phyloP scores from a whole-genome alignment of 2,329 filamentous ascomycete species.

The Colletotrichum truncatum region DNA sequence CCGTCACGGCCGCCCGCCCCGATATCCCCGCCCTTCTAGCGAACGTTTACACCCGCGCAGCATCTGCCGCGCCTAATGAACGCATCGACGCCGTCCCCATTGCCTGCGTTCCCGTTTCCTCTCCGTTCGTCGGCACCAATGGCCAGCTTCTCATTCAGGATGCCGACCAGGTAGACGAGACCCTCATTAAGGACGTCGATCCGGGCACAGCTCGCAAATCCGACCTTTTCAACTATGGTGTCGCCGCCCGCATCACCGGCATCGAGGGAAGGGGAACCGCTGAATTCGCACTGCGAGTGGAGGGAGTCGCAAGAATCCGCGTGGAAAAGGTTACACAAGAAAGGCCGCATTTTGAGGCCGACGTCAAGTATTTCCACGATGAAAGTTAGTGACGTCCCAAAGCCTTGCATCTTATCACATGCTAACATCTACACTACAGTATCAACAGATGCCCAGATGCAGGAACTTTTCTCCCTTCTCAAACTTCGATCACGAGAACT shows the following conservation, averaged over 20 bases:
- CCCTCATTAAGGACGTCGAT: slow-evolving; percentile 58
- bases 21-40: slow-evolving; percentile 91
- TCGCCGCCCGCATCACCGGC: slow-evolving; percentile 80
- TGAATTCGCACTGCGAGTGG: slow-evolving; percentile 86
- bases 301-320: slow-evolving; percentile 81
- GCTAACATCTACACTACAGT: slow-evolving; percentile 26
- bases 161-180: slow-evolving; percentile 59
- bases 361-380: slow-evolving; percentile 77
- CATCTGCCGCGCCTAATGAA: slow-evolving; percentile 72
- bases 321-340: slow-evolving; percentile 81
- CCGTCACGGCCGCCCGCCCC: slow-evolving; percentile 79
- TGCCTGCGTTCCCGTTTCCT: slow-evolving; percentile 86
- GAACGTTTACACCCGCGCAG: slow-evolving; percentile 80
- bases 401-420: too few species aligned
- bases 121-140: slow-evolving; percentile 76
- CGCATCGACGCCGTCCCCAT: slow-evolving; percentile 77
- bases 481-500: slow-evolving; percentile 89
- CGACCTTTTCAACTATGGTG: slow-evolving; percentile 86
- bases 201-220: slow-evolving; percentile 69
- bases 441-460: slow-evolving; percentile 65
- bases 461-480: slow-evolving; percentile 79
- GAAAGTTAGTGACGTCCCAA: slow-evolving; percentile 58
- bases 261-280: slow-evolving; percentile 79
- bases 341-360: slow-evolving; percentile 86
- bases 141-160: slow-evolving; percentile 80